Conservation (phyloP, 495 filamentous ascomycete genomes). For the Aspergillus egyptiacus region DNA sequence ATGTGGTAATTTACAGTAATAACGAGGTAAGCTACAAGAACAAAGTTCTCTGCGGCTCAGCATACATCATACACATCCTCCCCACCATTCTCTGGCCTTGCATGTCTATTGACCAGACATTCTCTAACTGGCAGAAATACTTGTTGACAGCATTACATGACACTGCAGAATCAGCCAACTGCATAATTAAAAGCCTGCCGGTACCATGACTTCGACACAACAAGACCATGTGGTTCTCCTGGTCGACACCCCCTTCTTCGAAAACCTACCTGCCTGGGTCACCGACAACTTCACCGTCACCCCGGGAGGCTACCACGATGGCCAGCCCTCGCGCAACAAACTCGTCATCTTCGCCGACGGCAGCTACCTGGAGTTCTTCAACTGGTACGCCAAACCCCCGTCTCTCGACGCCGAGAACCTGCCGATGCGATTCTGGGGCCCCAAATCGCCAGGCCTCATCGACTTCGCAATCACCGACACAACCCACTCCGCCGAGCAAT, state of each 20-base stretch:
- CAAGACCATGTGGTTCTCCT: constrained; percentile 13
- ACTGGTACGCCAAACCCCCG: constrained; percentile 10
- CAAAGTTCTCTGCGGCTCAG: too few relatives aligned
- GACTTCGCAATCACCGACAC: constrained; percentile 11
- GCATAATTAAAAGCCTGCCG: too few relatives aligned
- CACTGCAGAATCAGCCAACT: too few relatives aligned
- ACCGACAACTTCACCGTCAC: constrained; percentile 11
- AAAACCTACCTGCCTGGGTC: constrained; percentile 3
- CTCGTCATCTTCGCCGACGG: constrained; percentile 11
- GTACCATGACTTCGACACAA: too few relatives aligned
- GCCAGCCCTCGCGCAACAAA: constrained; percentile 8
- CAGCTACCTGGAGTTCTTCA: constrained; percentile 12
- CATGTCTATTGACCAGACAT: too few relatives aligned
- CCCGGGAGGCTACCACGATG: constrained; percentile 5
- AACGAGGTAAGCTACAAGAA: too few relatives aligned
- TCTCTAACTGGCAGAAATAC: too few relatives aligned
- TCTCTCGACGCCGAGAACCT: too few relatives aligned
- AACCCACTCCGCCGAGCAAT: constrained; percentile 5
- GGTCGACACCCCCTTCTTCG: constrained; percentile 6
- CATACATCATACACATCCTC: too few relatives aligned
- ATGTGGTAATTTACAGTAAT: too few relatives aligned
- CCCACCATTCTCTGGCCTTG: too few relatives aligned
- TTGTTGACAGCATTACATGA: too few relatives aligned
- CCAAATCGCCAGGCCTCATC: constrained; percentile 3
- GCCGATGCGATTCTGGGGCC: constrained; percentile 11